Conservation (phyloP, 768 basidiomycete species). For the Roridomyces roridus region DNA sequence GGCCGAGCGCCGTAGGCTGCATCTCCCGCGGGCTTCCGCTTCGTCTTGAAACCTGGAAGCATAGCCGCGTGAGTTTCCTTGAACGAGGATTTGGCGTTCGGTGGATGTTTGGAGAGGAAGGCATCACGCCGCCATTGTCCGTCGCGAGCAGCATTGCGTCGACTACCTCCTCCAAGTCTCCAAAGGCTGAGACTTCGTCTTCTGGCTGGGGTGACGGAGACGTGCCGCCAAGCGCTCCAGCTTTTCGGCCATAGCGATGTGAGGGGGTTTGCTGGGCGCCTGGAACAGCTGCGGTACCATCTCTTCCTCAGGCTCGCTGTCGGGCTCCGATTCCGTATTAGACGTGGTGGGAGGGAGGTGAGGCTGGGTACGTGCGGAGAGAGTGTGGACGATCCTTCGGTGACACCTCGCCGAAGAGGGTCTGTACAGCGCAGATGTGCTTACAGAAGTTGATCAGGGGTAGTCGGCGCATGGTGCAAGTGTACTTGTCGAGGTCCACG, state of each 20-base stretch:
- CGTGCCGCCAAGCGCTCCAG: slow-evolving; percentile 5
- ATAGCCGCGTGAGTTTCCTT: background rate
- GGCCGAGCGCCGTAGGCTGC: slow-evolving; percentile 5
- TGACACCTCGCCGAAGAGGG: slow-evolving; percentile 4
- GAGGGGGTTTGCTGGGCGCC: background rate
- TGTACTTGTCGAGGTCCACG: slow-evolving; percentile 21
- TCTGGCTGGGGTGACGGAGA: background rate
- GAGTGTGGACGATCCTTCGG: background rate
- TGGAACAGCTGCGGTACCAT: too few species aligned
- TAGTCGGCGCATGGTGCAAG: slow-evolving; percentile 1
- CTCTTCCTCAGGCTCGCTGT: too few species aligned
- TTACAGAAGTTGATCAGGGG: slow-evolving; percentile 21
- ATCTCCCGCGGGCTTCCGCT: background rate
- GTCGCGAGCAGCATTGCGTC: background rate
- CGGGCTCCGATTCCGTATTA: too few species aligned
- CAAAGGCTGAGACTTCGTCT: background rate
- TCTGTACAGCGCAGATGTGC: slow-evolving; percentile 21
- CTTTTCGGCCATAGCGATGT: background rate
- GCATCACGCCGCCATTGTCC: background rate
- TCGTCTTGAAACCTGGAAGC: slow-evolving; percentile 6
- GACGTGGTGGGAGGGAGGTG: background rate
- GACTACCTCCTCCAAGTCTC: background rate
- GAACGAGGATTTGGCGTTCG: background rate
- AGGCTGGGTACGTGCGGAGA: background rate
- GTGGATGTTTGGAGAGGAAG: background rate